Percentiles rank a stretch among this genome's conserved stretches.
Evolutionary conservation across 2,329 filamentous ascomycete genomes (phyloP).

Genomic region (Talaromyces funiculosus): DNA sequence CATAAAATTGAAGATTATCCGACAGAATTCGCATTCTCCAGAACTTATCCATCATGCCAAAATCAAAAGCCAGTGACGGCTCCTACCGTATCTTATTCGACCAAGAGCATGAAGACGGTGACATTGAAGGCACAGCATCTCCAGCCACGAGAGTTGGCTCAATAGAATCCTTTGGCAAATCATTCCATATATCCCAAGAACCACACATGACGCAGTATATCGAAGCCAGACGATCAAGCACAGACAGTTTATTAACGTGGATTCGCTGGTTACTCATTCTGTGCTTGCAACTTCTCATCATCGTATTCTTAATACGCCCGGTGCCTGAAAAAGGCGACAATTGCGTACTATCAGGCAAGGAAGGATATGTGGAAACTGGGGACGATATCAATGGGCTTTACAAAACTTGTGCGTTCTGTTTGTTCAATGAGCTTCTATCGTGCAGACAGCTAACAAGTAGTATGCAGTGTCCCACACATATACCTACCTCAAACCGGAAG

Average conservation of each 20-base stretch:
- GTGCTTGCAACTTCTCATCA: background rate
- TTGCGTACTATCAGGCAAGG: background rate
- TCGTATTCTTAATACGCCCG: background rate
- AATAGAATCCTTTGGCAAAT: constrained; percentile 2
- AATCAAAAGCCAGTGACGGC: background rate
- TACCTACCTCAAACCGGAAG: constrained; percentile 6
- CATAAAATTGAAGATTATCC: background rate
- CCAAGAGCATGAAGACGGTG: background rate
- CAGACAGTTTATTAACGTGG: background rate
- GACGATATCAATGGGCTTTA: constrained; percentile 9
- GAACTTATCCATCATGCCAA: background rate
- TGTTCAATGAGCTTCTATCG: background rate
- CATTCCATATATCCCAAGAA: background rate
- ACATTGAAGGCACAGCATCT: background rate
- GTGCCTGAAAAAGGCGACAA: background rate
- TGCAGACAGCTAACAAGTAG: background rate
- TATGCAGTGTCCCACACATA: constrained; percentile 5
- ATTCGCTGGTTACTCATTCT: constrained; percentile 2
- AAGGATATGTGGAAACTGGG: constrained; percentile 4
- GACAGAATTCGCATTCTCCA: background rate
- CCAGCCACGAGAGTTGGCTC: background rate
- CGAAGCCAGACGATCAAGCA: background rate
- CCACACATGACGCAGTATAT: background rate
- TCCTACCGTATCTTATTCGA: constrained; percentile 1
- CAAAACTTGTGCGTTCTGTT: background rate